Base-by-base conservation (phyloP, 2,329 filamentous ascomycete species). In the Keithomyces neogunnii region DNA sequence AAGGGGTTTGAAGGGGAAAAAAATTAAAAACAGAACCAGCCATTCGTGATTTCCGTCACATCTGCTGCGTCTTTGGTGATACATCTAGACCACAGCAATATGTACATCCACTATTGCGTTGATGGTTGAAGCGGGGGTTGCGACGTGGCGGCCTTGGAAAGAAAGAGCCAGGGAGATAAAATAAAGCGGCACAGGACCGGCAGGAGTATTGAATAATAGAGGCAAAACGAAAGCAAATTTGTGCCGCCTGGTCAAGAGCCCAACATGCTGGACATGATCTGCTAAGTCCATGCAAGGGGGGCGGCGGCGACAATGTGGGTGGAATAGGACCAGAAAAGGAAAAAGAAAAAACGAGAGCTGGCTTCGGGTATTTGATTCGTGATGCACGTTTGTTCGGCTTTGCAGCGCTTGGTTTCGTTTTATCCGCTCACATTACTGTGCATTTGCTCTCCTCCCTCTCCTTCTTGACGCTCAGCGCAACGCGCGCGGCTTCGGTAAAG, bases 401-500 rank as follows among this genome's bases (percentile, higher is more conserved):
- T 4, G 40, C 26, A 44, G 29, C 19, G 19, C 19, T 19, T 19
- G 19, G 35, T 39, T 46, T 42, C 11, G 6, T 39, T 33, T 39
- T 26, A 35, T 38, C 46, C 30, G 40, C 43, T 68, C 69, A 85
- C 82, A 85, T 84, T 55, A 85, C 66, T 54, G 64, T 63, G 65
- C 82, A 85, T 63, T 80, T 82, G 56, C 73, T 73, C 53, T 82
- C 78, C 55, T 84, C 81, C 60, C 80, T 77, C 54, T 81, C 81
- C 61, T 82, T 80, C 71, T 80, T 84, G 52, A 86, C 82, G 59
- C 81, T 83, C 51, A 99, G 76, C 11, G 93, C 93, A 36, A 99
- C 93, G 63, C 95, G 86, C 29, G 93, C 92, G 40, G 93, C 93
- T 74, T 99, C 93, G 40, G 93, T 97, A 65, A 99, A 99, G 43